Base-by-base conservation (phyloP, 495 filamentous ascomycete species). In the Arthonia radiata region DNA sequence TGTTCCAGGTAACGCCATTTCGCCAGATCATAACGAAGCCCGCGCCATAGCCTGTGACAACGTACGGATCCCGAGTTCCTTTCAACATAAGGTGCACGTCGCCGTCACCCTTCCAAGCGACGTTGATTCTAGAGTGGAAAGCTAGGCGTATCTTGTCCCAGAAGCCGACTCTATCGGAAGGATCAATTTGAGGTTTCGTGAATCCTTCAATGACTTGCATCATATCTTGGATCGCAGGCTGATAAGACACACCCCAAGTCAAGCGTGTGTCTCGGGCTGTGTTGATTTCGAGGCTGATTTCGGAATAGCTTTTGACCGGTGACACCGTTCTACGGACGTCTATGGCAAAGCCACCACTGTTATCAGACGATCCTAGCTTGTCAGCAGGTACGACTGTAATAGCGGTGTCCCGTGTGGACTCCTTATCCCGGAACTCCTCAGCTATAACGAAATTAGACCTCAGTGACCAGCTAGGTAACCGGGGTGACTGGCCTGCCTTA, bases 181-280 rank as follows among this genome's bases (percentile, higher is more conserved):
- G 75, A 48, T 94, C 86, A 21, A 91, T 56, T 36, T 89, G 80
- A 3, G 79, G 76, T 37, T 94, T 99, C 6, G 82, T 91, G 50
- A 99, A 92, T 0, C 74, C 74, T 53, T 99, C 86, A 31, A 99
- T 78, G 14, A 89, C 79, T 67, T 94, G 92, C 86, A 99, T 99
- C 77, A 93, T 92, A 40, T 99, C 86, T 47, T 99, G 86, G 29
- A 99, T 93, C 7, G 82, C 89, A 15, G 86, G 86, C 35, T 99
- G 86, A 41, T 94, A 94, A 0, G 86, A 91, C 31, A 81, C 76
- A 21, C 82, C 79, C 86, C 86, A 99, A 17, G 81, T 92, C 27
- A 94, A 82, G 30, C 74, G 67, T 5, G 86, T 99, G 5, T 89
- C 71, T 33, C 77, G 64, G 31, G 70, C 71, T 3, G 83, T 93